Base-by-base conservation (phyloP, 1,139 yeast genomes). In the Candida frijolesensis region DNA sequence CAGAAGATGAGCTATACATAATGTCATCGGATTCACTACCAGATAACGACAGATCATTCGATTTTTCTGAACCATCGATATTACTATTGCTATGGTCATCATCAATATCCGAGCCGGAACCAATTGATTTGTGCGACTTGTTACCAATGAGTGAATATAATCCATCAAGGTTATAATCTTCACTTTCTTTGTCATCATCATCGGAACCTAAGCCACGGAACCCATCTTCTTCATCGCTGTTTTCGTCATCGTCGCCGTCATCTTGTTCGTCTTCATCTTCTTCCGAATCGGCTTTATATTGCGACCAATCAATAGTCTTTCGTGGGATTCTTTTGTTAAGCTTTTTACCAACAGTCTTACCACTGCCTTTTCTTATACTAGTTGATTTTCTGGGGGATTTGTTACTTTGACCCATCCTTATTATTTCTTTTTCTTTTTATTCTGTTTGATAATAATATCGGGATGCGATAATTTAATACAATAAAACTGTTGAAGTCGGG, bases 1-100 rank as follows among this genome's bases (percentile, higher is more conserved):
- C 80, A 4, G 85, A 78, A 8, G 65, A 65, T 8, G 65, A 65
- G 32, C 63, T 65, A 16, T 55, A 60, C 19, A 61, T 67, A 15
- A 64, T 69, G 25, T 69, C 71, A 30, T 66, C 73, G 34, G 66
- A 66, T 18, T 51, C 55, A 15, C 66, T 70, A 25, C 10, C 29
- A 9, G 29, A 25, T 25, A 9, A 25, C 8, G 29, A 25, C 29
- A 25, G 29, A 25, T 25, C 29, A 25, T 25, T 25, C 7, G 29
- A 25, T 25, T 25, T 25, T 15, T 30, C 22, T 34, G 46, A 43
- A 35, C 22, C n/a, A 12, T 10, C 18, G 16, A 12, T n/a, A 38
- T 34, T 35, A 6, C 35, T n/a, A 16, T 35, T 44, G 10, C 60
- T 63, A 18, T 63, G 66, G 11, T 55, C 60, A 12, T 53, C 56